Evolutionary conservation across 2,329 filamentous ascomycete species (phyloP).

Genomic region (Diplodia scrobiculata): DNA sequence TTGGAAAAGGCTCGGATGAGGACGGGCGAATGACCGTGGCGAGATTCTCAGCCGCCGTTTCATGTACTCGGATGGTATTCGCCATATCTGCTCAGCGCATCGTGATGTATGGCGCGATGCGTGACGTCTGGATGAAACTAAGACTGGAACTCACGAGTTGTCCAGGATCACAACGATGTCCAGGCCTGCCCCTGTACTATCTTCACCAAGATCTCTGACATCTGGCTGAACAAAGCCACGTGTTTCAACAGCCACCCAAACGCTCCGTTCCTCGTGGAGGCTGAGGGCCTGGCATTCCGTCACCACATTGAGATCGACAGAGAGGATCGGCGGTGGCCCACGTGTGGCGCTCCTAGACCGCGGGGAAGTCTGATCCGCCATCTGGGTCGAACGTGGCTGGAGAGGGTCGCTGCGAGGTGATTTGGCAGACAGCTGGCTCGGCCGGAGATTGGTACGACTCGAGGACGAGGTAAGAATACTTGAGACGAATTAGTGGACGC

Average conservation of each 20-base stretch:
- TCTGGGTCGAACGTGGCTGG: slow-evolving; percentile 1
- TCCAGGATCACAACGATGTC: slow-evolving; percentile 45
- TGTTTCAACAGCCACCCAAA: slow-evolving; percentile 41
- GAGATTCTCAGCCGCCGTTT: slow-evolving; percentile 7
- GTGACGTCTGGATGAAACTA: slow-evolving; percentile 24
- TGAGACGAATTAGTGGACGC: slow-evolving; percentile 6
- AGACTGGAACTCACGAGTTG: slow-evolving; percentile 40
- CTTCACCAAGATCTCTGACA: slow-evolving; percentile 37
- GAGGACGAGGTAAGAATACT: slow-evolving; percentile 15
- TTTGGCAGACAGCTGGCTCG: neutral
- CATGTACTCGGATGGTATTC: neutral
- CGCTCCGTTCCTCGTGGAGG: slow-evolving; percentile 31
- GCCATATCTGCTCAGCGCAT: neutral
- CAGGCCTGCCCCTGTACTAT: slow-evolving; percentile 30
- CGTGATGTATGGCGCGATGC: slow-evolving; percentile 23
- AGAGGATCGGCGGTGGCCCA: slow-evolving; percentile 26
- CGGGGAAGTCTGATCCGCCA: slow-evolving; percentile 22
- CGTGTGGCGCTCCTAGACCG: slow-evolving; percentile 15
- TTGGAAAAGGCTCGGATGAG: neutral
- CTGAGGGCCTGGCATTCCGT: slow-evolving; percentile 23
- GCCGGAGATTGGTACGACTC: slow-evolving; percentile 11
- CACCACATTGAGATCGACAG: slow-evolving; percentile 28
- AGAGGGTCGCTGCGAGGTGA: neutral
- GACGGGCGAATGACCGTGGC: slow-evolving; percentile 1
- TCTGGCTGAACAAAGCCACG: slow-evolving; percentile 34